Evolutionary conservation across 75 land plant species (phyloP), one percentile per base, ranked within the genome.

Genomic region (Selaginella moellendorffii): DNA sequence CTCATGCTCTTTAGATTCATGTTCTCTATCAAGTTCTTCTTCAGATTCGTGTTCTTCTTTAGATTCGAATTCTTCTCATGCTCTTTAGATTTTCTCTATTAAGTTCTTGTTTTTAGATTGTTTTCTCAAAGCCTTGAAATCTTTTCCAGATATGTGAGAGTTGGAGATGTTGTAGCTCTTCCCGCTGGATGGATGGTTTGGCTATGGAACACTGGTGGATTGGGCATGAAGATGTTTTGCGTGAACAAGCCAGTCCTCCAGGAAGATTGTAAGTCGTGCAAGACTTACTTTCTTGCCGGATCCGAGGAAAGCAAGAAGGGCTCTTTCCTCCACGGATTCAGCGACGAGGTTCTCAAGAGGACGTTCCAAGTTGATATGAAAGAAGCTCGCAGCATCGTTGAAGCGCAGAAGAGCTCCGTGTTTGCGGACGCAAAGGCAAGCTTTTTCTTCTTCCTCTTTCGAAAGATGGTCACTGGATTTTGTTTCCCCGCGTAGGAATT

Each of bases 171-270:
- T 8, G 2, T 56, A 8, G 59, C 59, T 9, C 23, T 56, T 8
- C 59, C 59, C 9, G 19, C 59, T 8, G 59, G 59, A 56, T 56
- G 59, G 59, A 56, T n/a, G 25, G 24, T 19, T 24, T 56, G 59
- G 59, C 59, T 56, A 2, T 19, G 5, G 2, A 56, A 56, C n/a
- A 56, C 21, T 9, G 59, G 25, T 8, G 9, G 24, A 19, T 8
- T 56, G 24, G 25, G 9, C n/a, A 8, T 56, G 19, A 56, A 25
- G 24, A 56, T 56, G 24, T 19, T 56, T 56, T 56, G 59, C n/a
- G 59, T 24, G 5, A 25, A 19, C 21, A 56, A 56, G 19, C 23
- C 59, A 21, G 8, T 19, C 8, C n/a, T 21, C 8, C 17, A 21
- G 59, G 9, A 56, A 19, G 59, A 56, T n/a, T 56, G 24, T 19